Conservation (phyloP, 2,329 filamentous ascomycete species). For the Alternaria panax region DNA sequence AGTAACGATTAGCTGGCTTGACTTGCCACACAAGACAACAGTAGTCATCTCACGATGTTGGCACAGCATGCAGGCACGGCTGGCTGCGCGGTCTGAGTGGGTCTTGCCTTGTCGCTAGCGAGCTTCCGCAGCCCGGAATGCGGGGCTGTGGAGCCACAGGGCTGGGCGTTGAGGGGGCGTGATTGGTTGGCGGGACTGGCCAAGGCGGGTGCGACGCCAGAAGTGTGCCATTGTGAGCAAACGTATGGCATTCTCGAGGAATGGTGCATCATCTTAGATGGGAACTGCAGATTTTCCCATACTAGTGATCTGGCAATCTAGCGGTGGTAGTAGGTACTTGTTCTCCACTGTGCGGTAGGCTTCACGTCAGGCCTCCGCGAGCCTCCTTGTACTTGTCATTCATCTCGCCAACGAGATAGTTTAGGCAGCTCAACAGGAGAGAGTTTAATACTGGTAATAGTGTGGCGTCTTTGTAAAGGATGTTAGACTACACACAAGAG, state of each 20-base stretch:
- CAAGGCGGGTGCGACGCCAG: neutral
- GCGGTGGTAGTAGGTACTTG: neutral
- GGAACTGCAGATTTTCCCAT: neutral
- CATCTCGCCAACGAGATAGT: neutral
- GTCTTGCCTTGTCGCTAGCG: neutral
- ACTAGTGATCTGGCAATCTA: neutral
- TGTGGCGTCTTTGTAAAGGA: no score
- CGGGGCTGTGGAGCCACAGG: constrained; percentile 5
- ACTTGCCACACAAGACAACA: neutral
- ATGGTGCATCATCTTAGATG: neutral
- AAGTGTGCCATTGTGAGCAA: constrained; percentile 11
- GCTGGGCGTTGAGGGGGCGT: neutral
- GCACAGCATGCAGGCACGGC: constrained; percentile 1
- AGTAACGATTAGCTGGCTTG: neutral
- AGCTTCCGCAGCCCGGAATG: constrained; percentile 1
- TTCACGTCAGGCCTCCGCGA: constrained; percentile 5
- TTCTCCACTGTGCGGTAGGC: neutral
- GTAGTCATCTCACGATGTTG: constrained; percentile 6
- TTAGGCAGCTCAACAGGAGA: no score
- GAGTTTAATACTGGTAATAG: no score
- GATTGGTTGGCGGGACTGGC: constrained; percentile 5
- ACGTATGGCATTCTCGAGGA: neutral
- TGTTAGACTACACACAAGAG: no score
- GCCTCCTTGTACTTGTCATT: neutral
- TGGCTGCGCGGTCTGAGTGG: neutral